These are phyloP conservation scores for Quercus engelmannii DNA, from an alignment of 306 rosid genomes.

Conservation along the genomic window DNA sequence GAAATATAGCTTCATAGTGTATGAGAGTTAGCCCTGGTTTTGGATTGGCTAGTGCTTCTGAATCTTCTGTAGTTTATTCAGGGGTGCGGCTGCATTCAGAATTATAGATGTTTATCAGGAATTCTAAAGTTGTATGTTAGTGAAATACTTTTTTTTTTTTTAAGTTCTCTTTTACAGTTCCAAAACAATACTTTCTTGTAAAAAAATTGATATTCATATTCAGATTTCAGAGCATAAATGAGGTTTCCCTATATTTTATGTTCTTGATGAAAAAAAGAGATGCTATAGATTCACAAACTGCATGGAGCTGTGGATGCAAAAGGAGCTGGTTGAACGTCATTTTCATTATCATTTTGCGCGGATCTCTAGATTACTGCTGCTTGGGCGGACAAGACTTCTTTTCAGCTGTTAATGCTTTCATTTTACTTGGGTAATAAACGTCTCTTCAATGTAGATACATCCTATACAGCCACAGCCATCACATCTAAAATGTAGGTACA, in stretches of 20 bases:
- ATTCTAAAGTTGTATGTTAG: conserved; percentile 48
- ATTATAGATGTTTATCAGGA: conserved; percentile 31
- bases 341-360: background rate
- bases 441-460: no score
- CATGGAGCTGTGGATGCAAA: no score
- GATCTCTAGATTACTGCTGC: background rate
- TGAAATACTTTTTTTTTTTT: background rate
- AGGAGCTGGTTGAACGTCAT: background rate
- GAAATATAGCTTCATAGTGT: conserved; percentile 53
- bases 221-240: no score
- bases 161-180: background rate
- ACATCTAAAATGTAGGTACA: no score
- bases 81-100: conserved; percentile 43
- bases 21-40: conserved; percentile 52
- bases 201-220: conserved; percentile 1
- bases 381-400: background rate
- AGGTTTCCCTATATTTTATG: no score
- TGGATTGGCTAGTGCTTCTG: conserved; percentile 42
- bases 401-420: background rate
- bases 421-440: no score
- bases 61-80: conserved; percentile 37
- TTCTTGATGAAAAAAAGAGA: background rate
- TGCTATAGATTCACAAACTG: background rate
- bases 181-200: conserved; percentile 7
- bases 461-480: no score